A percentile compares a stretch with the other conserved stretches of the same genome.
These are phyloP conservation scores for Leucoagaricus sp. DNA, from an alignment of 1,284 basidiomycete species.

Conservation along the genomic window DNA sequence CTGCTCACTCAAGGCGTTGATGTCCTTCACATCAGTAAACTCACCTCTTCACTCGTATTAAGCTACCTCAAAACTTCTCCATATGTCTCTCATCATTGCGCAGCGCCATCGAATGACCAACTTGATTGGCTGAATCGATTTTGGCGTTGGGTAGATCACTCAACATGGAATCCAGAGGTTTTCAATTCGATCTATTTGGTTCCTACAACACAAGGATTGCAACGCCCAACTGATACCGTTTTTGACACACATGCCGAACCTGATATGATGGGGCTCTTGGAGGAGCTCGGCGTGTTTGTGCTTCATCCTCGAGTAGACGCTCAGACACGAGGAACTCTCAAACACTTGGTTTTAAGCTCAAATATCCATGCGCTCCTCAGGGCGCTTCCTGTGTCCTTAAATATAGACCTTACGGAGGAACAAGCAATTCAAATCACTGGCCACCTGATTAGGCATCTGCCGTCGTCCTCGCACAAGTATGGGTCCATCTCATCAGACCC, in stretches of 20 bases:
- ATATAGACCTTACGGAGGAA: conserved; percentile 14
- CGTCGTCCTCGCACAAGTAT: not conserved
- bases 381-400: conserved; percentile 18
- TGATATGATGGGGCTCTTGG: conserved; percentile 16
- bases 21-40: conserved; percentile 29
- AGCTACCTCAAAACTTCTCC: conserved; percentile 29
- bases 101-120: not conserved
- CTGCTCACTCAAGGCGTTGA: conserved; percentile 24
- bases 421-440: conserved; percentile 14
- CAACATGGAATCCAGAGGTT: conserved; percentile 19
- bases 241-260: conserved; percentile 27
- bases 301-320: conserved; percentile 23
- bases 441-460: conserved; percentile 14
- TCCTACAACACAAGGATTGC: conserved; percentile 31
- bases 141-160: conserved; percentile 36
- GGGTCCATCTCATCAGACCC: conserved; percentile 2
- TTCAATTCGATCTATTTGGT: conserved; percentile 29
- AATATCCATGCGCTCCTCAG: conserved; percentile 31
- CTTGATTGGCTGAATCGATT: conserved; percentile 35
- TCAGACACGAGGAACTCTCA: conserved; percentile 22
- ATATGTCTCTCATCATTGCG: not conserved
- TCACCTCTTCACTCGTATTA: conserved; percentile 25
- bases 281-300: conserved; percentile 27
- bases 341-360: conserved; percentile 20
- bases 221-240: conserved; percentile 23